Base-by-base conservation (phyloP, 2,329 filamentous ascomycete genomes). In the Sporothrix protearum region DNA sequence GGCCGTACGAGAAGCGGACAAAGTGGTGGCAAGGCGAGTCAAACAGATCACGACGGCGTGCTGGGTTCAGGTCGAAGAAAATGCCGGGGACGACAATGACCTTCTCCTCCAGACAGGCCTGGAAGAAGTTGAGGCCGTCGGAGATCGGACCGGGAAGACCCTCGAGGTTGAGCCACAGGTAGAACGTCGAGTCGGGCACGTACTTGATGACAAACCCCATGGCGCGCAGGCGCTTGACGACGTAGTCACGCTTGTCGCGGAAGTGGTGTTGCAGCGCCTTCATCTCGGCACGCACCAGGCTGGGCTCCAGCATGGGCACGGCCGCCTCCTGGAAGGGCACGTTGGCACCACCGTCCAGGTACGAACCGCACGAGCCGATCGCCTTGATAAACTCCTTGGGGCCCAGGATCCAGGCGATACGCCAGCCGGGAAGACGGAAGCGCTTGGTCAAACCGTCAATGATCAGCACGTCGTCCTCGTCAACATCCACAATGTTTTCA, bases 71-170 rank as follows among this genome's bases (percentile, higher is more conserved):
- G 78, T 98, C 95, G 80, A 98, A 98, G 87, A 98, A 98, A 81
- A 98, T 98, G 73, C 95, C 95, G 0, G 95, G 95, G 4, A 98
- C 95, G 22, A 97, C 94, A 78, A 97, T 97, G 76, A 96, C 93
- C 86, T 96, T 96, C 85, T 97, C 94, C 78, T 92, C 89, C 59
- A 98, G 84, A 79, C 96, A 96, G 39, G 94, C 94, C 80, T 96
- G 89, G 88, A 98, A 97, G 87, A 98, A 98, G 84, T 97, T 97
- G 78, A 98, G 84, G 9, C 95, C 95, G 79, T 98, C 95, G 73
- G 92, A 91, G 80, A 98, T 97, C 73, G 89, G 87, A n/a, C 87
- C 86, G 0, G 95, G 92, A 2, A 96, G 84, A 64, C 86, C 85
- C 80, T 85, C 89, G 76, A 87, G 89, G 82, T 86, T 87, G 73